These are phyloP conservation scores for Drechslerella dactyloides DNA, from an alignment of 2,329 filamentous ascomycete species.

Conservation along the genomic window DNA sequence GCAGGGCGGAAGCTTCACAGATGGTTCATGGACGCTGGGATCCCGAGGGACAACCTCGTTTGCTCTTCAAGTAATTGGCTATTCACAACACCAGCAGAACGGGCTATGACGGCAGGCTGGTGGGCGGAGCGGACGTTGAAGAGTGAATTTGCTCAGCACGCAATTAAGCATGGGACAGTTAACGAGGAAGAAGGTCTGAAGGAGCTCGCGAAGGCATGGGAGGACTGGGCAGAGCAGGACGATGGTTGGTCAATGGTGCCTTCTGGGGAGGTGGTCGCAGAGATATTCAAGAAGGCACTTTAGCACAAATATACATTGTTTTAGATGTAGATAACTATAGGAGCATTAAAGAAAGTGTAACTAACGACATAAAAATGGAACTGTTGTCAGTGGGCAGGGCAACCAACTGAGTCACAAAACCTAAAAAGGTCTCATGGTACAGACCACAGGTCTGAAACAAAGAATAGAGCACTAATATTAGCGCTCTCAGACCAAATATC, in stretches of 20 bases:
- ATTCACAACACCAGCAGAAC: background rate
- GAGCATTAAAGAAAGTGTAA: too few species aligned
- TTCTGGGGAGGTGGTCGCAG: background rate
- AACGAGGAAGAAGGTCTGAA: background rate
- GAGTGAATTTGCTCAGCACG: background rate
- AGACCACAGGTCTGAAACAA: too few species aligned
- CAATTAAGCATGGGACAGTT: background rate
- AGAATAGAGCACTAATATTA: too few species aligned
- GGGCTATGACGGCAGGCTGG: background rate
- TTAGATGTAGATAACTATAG: too few species aligned
- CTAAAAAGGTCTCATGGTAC: too few species aligned
- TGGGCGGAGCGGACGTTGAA: background rate
- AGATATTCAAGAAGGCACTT: background rate
- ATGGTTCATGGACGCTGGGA: constrained; percentile 5
- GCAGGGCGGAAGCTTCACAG: background rate
- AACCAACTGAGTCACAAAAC: too few species aligned
- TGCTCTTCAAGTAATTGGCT: background rate
- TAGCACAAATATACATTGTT: too few species aligned
- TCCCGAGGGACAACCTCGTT: background rate
- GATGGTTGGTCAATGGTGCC: constrained; percentile 4
- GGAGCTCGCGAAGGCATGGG: background rate
- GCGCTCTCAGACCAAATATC: too few species aligned
- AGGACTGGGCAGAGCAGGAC: background rate
- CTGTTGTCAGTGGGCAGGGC: too few species aligned
- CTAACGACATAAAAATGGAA: too few species aligned